Conservation (phyloP, 2,329 filamentous ascomycete genomes). For the Neurospora crassa region DNA sequence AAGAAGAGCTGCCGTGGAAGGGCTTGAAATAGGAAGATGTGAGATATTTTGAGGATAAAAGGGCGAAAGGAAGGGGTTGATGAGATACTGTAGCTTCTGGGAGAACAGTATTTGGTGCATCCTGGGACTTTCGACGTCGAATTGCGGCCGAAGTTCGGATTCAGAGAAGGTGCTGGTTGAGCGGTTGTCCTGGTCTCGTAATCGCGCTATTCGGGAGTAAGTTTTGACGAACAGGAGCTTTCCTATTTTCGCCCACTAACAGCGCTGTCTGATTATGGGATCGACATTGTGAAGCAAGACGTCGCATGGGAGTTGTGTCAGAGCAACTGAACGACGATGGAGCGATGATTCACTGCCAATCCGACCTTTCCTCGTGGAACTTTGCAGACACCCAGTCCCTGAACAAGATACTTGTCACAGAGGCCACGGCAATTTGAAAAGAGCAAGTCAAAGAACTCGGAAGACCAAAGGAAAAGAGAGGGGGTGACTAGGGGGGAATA, state of each 20-base stretch:
- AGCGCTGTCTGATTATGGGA: neutral
- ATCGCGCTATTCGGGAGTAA: neutral
- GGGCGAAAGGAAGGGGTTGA: neutral
- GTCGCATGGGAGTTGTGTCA: neutral
- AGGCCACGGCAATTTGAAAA: neutral
- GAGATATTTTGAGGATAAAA: neutral
- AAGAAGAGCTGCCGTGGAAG: neutral
- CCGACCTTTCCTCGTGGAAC: neutral
- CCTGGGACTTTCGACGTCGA: neutral
- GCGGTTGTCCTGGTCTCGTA: neutral
- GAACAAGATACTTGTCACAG: neutral
- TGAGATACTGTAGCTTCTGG: neutral
- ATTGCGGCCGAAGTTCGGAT: neutral
- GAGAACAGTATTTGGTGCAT: neutral
- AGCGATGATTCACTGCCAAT: neutral
- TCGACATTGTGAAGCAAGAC: neutral
- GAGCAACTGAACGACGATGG: neutral
- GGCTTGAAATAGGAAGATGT: neutral
- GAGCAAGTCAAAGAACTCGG: neutral
- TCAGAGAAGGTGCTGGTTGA: neutral
- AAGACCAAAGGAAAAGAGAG: neutral
- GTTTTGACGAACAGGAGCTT: neutral
- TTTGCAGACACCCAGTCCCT: neutral
- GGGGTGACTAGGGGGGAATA: neutral
- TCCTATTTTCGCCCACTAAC: neutral